A percentile compares a stretch with the other conserved stretches of the same genome.
Evolutionary conservation across 768 basidiomycete species (phyloP).

Genomic region (Leccinum fibrillosum): DNA sequence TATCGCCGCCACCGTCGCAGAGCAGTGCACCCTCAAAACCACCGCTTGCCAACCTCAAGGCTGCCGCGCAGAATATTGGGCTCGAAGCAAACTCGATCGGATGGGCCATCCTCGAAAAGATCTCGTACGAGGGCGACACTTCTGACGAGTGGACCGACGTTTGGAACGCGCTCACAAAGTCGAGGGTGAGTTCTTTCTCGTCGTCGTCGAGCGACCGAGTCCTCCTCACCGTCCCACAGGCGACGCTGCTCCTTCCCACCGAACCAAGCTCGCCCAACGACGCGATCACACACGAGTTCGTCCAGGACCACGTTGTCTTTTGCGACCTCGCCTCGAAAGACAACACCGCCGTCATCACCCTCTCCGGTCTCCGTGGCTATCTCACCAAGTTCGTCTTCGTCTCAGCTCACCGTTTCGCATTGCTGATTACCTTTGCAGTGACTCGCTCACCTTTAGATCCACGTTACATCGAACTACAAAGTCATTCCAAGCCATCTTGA

Average conservation of each 20-base stretch:
- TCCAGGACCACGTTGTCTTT: conserved; percentile 80
- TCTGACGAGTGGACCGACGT: conserved; percentile 66
- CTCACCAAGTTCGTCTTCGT: conserved; percentile 50
- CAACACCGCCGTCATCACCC: conserved; percentile 59
- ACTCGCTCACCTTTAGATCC: conserved; percentile 42
- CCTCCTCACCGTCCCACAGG: conserved; percentile 41
- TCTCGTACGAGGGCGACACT: conserved; percentile 51
- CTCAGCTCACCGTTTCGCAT: conserved; percentile 22
- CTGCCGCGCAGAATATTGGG: conserved; percentile 65
- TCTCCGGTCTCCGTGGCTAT: conserved; percentile 80
- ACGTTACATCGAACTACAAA: conserved; percentile 40
- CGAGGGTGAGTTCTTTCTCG: conserved; percentile 53
- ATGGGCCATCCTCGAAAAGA: conserved; percentile 74
- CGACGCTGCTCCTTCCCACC: conserved; percentile 75
- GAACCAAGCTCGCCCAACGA: conserved; percentile 52
- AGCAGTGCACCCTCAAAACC: conserved; percentile 65
- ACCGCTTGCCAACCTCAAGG: conserved; percentile 71
- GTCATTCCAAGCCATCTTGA: conserved; percentile 38
- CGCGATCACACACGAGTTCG: conserved; percentile 65
- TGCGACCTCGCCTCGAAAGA: conserved; percentile 50
- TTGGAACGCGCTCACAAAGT: conserved; percentile 58
- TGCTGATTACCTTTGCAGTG: conserved; percentile 31
- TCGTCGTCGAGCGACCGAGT: conserved; percentile 1
- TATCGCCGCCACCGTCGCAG: conserved; percentile 37
- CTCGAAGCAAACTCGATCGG: conserved; percentile 63